These are phyloP conservation scores for Sherardia arvensis DNA, from an alignment of 257 asterid genomes.

Conservation along the genomic window DNA sequence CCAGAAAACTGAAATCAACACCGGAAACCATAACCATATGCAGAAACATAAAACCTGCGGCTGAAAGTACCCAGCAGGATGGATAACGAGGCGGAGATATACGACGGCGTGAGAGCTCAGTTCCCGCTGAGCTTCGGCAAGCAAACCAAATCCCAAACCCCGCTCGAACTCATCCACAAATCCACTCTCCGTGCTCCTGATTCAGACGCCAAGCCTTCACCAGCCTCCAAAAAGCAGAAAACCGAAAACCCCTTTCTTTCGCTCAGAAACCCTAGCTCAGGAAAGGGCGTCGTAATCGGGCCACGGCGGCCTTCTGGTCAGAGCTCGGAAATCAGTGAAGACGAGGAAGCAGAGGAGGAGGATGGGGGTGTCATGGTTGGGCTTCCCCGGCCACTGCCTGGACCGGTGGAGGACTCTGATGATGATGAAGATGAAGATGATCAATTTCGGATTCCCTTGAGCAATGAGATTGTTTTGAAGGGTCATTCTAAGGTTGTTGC, in stretches of 20 bases:
- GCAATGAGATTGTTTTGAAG: slow-evolving; percentile 87
- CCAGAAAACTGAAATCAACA: not conserved
- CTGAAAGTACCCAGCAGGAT: slow-evolving; percentile 3
- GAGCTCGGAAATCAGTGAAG: slow-evolving; percentile 11
- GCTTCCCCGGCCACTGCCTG: slow-evolving; percentile 68
- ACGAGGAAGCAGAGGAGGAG: slow-evolving; percentile 22
- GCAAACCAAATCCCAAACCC: slow-evolving; percentile 53
- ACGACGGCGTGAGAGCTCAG: slow-evolving; percentile 66
- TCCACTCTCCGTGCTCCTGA: slow-evolving; percentile 62
- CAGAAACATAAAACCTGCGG: not conserved
- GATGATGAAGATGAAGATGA: slow-evolving; percentile 49
- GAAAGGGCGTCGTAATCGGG: slow-evolving; percentile 29
- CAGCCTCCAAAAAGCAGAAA: not conserved
- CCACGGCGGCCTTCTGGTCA: slow-evolving; percentile 35
- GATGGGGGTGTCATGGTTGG: slow-evolving; percentile 39
- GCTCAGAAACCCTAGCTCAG: slow-evolving; percentile 23
- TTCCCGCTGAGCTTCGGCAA: slow-evolving; percentile 79
- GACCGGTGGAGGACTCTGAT: slow-evolving; percentile 44
- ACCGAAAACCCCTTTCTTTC: slow-evolving; percentile 30
- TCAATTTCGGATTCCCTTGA: slow-evolving; percentile 60
- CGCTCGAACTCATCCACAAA: slow-evolving; percentile 63
- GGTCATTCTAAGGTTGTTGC: slow-evolving; percentile 96
- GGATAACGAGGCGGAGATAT: slow-evolving; percentile 74
- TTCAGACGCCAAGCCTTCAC: slow-evolving; percentile 4
- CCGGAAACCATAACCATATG: not conserved